A percentile compares a stretch with the other conserved stretches of the same genome.
These are phyloP conservation scores for Penicillium egyptiacum DNA, from an alignment of 495 filamentous ascomycete species.

Conservation along the genomic window DNA sequence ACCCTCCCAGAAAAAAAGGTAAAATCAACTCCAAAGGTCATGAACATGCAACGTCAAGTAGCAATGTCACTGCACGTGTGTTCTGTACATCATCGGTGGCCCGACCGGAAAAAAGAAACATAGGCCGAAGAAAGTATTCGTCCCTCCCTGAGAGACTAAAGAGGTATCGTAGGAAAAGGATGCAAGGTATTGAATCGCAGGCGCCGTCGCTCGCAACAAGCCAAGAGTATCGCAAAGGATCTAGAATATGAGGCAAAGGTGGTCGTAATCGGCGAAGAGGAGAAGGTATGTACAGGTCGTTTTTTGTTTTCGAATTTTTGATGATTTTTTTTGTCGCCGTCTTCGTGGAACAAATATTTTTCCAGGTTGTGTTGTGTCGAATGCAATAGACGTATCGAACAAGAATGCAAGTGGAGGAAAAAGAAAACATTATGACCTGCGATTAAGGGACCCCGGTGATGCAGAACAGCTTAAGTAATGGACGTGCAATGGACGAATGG, in stretches of 20 bases:
- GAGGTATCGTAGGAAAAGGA: constrained; percentile 43
- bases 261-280: constrained; percentile 39
- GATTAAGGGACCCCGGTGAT: constrained; percentile 46
- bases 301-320: constrained; percentile 36
- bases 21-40: constrained; percentile 40
- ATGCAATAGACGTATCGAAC: constrained; percentile 33
- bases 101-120: constrained; percentile 29
- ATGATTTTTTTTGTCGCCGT: constrained; percentile 26
- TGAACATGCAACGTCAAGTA: constrained; percentile 39
- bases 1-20: constrained; percentile 28
- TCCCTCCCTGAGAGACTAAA: constrained; percentile 46
- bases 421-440: constrained; percentile 40
- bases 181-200: constrained; percentile 46
- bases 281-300: constrained; percentile 42
- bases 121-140: constrained; percentile 30
- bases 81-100: constrained; percentile 51
- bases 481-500: constrained; percentile 38
- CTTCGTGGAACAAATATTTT: constrained; percentile 32
- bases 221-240: constrained; percentile 42
- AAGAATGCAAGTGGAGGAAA: constrained; percentile 32
- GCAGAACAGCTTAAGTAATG: constrained; percentile 36
- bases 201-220: constrained; percentile 52
- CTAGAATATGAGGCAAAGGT: constrained; percentile 39
- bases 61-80: constrained; percentile 39
- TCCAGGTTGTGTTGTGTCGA: constrained; percentile 37